Evolutionary conservation across 805 yeast species (phyloP).

Genomic region (Saccharomycopsis sp.): DNA sequence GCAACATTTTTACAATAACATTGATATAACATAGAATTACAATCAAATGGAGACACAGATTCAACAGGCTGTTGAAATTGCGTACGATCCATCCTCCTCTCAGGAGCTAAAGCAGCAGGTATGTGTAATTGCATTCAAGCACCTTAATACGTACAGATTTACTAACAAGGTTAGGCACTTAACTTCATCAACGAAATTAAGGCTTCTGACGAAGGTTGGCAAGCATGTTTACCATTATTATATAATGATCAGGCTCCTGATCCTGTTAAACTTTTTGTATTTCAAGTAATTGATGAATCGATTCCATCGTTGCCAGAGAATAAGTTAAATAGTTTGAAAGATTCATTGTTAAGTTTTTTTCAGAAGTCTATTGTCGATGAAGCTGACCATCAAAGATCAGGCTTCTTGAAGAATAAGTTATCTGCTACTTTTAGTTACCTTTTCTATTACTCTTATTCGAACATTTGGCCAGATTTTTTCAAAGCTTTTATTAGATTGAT

Average conservation of each 20-base stretch:
- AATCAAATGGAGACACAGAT: slow-evolving; percentile 42
- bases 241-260: slow-evolving; percentile 35
- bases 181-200: slow-evolving; percentile 48
- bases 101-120: slow-evolving; percentile 53
- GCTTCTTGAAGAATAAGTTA: slow-evolving; percentile 47
- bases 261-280: slow-evolving; percentile 56
- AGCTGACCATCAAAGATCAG: slow-evolving; percentile 25
- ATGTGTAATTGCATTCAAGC: not conserved
- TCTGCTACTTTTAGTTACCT: slow-evolving; percentile 48
- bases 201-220: slow-evolving; percentile 48
- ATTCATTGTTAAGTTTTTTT: slow-evolving; percentile 23
- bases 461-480: slow-evolving; percentile 45
- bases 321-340: slow-evolving; percentile 19
- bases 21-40: not conserved
- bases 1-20: not conserved
- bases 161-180: slow-evolving; percentile 34
- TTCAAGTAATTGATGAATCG: slow-evolving; percentile 62
- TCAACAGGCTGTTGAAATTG: slow-evolving; percentile 82
- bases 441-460: slow-evolving; percentile 42
- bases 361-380: slow-evolving; percentile 15
- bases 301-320: slow-evolving; percentile 34
- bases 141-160: not conserved
- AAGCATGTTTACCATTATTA: slow-evolving; percentile 45
- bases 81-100: slow-evolving; percentile 64
- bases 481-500: slow-evolving; percentile 39